Evolutionary conservation across 306 rosid genomes (phyloP).

Genomic region (Quercus mongolica): DNA sequence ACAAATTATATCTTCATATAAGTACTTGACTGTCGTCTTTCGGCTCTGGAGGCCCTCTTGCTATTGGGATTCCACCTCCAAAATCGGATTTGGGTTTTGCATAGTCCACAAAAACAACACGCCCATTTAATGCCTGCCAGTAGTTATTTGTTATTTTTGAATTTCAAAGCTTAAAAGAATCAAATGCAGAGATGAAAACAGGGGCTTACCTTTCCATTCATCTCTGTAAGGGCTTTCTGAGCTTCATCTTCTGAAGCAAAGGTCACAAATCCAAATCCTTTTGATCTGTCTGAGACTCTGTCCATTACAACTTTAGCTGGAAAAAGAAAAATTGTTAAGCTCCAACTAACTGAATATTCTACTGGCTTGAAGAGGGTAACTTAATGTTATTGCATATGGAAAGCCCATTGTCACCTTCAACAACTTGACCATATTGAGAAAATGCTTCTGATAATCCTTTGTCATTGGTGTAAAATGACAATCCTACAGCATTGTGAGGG

Average conservation of each 20-base stretch:
- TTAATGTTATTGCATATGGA: slow-evolving; percentile 9
- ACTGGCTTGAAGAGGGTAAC: not conserved
- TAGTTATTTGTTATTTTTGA: slow-evolving; percentile 17
- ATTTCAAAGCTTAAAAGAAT: not conserved
- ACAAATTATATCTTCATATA: slow-evolving; percentile 1
- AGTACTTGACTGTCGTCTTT: slow-evolving; percentile 17
- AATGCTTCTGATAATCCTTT: slow-evolving; percentile 72
- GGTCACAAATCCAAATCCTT: slow-evolving; percentile 91
- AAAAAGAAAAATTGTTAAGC: slow-evolving; percentile 22
- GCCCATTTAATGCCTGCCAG: slow-evolving; percentile 74
- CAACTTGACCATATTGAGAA: slow-evolving; percentile 73
- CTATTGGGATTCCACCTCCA: slow-evolving; percentile 57
- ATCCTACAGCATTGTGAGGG: slow-evolving; percentile 41
- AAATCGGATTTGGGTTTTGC: slow-evolving; percentile 54
- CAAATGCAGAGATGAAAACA: not conserved
- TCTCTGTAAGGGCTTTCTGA: slow-evolving; percentile 59
- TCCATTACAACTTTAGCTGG: slow-evolving; percentile 77
- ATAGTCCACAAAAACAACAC: slow-evolving; percentile 76
- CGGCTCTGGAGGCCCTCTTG: slow-evolving; percentile 82
- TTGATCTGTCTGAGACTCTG: slow-evolving; percentile 71
- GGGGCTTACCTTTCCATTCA: slow-evolving; percentile 74
- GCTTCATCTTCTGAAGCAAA: slow-evolving; percentile 85
- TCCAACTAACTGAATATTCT: slow-evolving; percentile 1
- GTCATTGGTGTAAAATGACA: slow-evolving; percentile 68
- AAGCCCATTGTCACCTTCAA: slow-evolving; percentile 59